Conservation (phyloP, 108 stramenopile genomes). For the Chaetoceros muelleri region DNA sequence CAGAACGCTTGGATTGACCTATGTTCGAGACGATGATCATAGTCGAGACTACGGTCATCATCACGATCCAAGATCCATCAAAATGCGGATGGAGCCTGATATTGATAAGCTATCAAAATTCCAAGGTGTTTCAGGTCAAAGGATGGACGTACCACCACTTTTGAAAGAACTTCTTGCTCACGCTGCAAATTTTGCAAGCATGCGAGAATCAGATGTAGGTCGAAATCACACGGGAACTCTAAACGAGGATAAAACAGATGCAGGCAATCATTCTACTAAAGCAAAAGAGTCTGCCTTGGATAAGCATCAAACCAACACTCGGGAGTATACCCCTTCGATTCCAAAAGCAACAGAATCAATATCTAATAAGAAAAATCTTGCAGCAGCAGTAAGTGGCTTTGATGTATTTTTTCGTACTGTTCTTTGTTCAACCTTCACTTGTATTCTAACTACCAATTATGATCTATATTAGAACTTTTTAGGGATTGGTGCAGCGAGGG, state of each 20-base stretch:
- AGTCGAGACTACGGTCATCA: constrained; percentile 7
- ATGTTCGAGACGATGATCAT: constrained; percentile 30
- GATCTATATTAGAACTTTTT: constrained; percentile 62
- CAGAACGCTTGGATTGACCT: constrained; percentile 60
- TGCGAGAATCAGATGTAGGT: constrained; percentile 30
- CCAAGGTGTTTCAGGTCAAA: constrained; percentile 4
- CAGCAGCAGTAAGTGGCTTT: no score
- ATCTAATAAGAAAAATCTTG: constrained; percentile 10
- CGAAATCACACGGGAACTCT: no score
- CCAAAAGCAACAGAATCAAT: not conserved
- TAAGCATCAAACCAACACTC: no score
- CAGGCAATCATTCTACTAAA: no score
- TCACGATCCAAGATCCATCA: constrained; percentile 3
- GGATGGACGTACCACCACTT: constrained; percentile 18
- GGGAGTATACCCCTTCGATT: no score
- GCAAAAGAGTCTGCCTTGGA: no score
- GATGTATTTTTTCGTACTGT: no score
- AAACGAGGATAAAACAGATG: no score
- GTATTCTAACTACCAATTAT: no score
- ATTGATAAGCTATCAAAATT: constrained; percentile 51
- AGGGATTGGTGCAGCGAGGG: constrained; percentile 42
- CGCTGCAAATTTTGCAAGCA: constrained; percentile 33
- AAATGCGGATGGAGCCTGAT: constrained; percentile 62
- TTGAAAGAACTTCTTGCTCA: constrained; percentile 64
- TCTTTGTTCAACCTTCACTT: no score